These are phyloP conservation scores for Physaria fendleri DNA, from an alignment of 345 rosid genomes.

Conservation along the genomic window DNA sequence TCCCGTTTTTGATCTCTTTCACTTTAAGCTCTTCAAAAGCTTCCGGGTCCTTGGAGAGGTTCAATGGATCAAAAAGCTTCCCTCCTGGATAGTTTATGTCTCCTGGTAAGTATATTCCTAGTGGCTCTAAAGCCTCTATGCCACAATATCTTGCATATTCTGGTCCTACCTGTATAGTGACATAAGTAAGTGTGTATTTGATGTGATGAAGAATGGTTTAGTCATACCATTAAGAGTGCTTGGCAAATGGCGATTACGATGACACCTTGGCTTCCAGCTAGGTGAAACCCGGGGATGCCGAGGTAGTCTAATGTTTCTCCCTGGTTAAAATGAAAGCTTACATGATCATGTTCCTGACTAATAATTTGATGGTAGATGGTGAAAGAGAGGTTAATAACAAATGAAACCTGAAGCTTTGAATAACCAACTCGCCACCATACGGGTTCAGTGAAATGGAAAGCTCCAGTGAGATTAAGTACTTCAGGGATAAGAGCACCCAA, in stretches of 20 bases:
- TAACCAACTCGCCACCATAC: conserved; percentile 98
- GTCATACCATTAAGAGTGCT: conserved; percentile 70
- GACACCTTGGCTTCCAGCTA: conserved; percentile 96
- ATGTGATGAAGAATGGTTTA: neutral
- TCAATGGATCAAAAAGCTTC: conserved; percentile 74
- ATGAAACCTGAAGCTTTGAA: conserved; percentile 69
- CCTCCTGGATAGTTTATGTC: conserved; percentile 96
- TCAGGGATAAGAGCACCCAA: conserved; percentile 85
- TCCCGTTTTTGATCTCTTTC: conserved; percentile 84
- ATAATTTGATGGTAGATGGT: neutral
- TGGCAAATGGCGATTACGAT: conserved; percentile 82
- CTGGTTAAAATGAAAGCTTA: conserved; percentile 26
- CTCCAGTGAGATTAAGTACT: conserved; percentile 58
- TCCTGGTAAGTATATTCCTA: conserved; percentile 87
- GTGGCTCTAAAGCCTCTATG: conserved; percentile 86
- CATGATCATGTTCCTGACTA: neutral
- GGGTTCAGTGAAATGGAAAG: conserved; percentile 76
- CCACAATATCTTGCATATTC: conserved; percentile 93
- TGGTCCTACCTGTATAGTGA: conserved; percentile 61
- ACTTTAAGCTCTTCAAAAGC: conserved; percentile 91
- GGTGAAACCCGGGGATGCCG: conserved; percentile 86
- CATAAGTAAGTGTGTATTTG: neutral
- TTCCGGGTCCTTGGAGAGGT: conserved; percentile 58
- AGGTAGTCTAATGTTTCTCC: conserved; percentile 93
- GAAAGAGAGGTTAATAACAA: neutral